phyloP scores from a whole-genome alignment of 805 yeast genomes.

The Saturnispora besseyi region DNA sequence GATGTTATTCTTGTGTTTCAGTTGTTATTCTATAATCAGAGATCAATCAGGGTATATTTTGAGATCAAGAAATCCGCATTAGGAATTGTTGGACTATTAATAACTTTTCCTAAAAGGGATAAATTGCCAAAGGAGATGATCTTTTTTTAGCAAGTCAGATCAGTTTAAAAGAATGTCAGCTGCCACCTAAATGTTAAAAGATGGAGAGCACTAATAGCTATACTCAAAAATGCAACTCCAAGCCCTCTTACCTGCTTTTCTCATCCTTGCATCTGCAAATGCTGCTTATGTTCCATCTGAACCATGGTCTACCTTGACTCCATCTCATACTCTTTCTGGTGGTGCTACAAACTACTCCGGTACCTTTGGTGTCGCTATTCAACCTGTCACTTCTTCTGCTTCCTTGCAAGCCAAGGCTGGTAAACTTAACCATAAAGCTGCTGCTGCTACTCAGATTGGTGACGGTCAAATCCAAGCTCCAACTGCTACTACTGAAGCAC shows the following conservation, averaged over 20 bases:
- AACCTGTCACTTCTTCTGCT: slow-evolving; percentile 36
- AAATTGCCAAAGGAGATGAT: not conserved
- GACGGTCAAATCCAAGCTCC: slow-evolving; percentile 37
- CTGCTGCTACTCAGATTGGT: slow-evolving; percentile 37
- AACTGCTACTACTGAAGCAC: slow-evolving; percentile 16
- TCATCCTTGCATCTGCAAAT: slow-evolving; percentile 39
- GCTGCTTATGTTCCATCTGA: slow-evolving; percentile 61
- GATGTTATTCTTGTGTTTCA: no score
- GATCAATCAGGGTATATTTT: not conserved
- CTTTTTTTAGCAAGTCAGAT: not conserved
- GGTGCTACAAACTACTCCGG: slow-evolving; percentile 48
- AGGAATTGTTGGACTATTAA: not conserved
- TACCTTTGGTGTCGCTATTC: slow-evolving; percentile 63
- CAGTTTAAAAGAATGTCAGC: not conserved
- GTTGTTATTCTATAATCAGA: no score
- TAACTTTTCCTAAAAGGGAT: not conserved
- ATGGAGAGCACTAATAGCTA: not conserved
- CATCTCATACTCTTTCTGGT: slow-evolving; percentile 38
- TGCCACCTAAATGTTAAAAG: not conserved
- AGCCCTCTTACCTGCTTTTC: slow-evolving; percentile 28
- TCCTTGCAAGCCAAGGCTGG: slow-evolving; percentile 1
- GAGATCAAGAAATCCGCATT: not conserved
- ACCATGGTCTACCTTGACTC: slow-evolving; percentile 68
- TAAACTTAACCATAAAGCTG: slow-evolving; percentile 25
- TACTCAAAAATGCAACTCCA: slow-evolving; percentile 33